Percentiles rank a stretch among this genome's conserved stretches.
These are phyloP conservation scores for Strobilomyces dryophilus DNA, from an alignment of 768 basidiomycete genomes.

Conservation along the genomic window DNA sequence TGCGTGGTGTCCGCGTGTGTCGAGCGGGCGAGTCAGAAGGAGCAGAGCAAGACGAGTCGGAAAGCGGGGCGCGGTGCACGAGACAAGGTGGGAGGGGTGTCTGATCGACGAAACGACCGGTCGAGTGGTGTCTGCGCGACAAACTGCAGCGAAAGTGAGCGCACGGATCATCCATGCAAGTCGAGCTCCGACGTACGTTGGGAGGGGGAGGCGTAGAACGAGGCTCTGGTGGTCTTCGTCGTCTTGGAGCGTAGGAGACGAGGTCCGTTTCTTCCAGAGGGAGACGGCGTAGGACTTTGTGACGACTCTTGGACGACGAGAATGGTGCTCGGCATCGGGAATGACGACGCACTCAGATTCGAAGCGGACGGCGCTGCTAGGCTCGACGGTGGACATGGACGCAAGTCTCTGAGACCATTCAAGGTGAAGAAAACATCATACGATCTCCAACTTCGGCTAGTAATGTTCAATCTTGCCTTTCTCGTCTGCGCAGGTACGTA, in stretches of 20 bases:
- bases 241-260: slow-evolving; percentile 21
- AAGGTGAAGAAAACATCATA: slow-evolving; percentile 16
- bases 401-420: neutral
- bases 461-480: slow-evolving; percentile 10
- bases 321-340: slow-evolving; percentile 44
- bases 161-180: neutral
- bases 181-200: slow-evolving; percentile 41
- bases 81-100: slow-evolving; percentile 51
- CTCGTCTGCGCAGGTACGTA: neutral
- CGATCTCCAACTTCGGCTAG: slow-evolving; percentile 13
- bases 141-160: slow-evolving; percentile 32
- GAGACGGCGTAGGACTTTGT: slow-evolving; percentile 69
- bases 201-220: slow-evolving; percentile 57
- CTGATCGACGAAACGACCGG: slow-evolving; percentile 32
- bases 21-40: slow-evolving; percentile 1
- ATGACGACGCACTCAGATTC: slow-evolving; percentile 72
- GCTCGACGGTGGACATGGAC: neutral
- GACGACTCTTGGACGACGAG: slow-evolving; percentile 47
- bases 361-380: slow-evolving; percentile 54
- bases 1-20: slow-evolving; percentile 18
- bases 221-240: slow-evolving; percentile 38
- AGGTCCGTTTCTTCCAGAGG: slow-evolving; percentile 49
- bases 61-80: slow-evolving; percentile 40
- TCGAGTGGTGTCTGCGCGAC: slow-evolving; percentile 39
- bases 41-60: neutral